A percentile compares a stretch with the other conserved stretches of the same genome.
phyloP scores from a whole-genome alignment of 164 flowering plant species.

The Vitis rupestris region DNA sequence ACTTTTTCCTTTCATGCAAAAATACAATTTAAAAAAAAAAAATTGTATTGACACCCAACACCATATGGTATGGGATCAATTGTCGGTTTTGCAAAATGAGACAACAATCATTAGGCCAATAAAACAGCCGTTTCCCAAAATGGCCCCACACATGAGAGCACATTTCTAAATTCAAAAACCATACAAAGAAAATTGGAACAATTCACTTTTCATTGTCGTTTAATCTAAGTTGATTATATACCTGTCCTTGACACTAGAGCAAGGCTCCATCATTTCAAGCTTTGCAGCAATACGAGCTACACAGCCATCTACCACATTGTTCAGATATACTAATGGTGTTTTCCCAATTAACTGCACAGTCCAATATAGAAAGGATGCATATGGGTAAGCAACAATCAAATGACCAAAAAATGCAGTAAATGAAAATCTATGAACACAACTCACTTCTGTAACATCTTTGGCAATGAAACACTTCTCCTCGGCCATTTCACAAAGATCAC shows the following conservation, averaged over 20 bases:
- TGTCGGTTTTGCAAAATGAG: too few species aligned
- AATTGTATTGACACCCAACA: too few species aligned
- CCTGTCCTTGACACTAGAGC: constrained; percentile 90
- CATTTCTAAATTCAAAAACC: too few species aligned
- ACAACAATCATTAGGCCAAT: too few species aligned
- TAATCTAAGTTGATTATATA: too few species aligned
- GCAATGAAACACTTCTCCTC: constrained; percentile 47
- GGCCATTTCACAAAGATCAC: constrained; percentile 30
- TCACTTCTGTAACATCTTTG: constrained; percentile 75
- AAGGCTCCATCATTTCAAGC: constrained; percentile 87
- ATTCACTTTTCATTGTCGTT: too few species aligned
- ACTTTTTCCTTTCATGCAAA: too few species aligned
- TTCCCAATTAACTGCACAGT: constrained; percentile 65
- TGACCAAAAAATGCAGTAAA: neutral
- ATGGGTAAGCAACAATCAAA: neutral
- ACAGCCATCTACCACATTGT: constrained; percentile 74
- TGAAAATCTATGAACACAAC: neutral
- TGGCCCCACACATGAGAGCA: too few species aligned
- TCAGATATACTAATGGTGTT: constrained; percentile 84
- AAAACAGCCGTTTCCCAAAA: too few species aligned
- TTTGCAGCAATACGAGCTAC: constrained; percentile 77
- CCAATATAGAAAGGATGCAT: neutral
- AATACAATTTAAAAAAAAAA: too few species aligned
- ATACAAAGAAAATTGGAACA: too few species aligned
- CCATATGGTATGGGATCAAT: too few species aligned